Evolutionary conservation across 495 filamentous ascomycete species (phyloP).

Genomic region (Pseudoneurospora amorphoporcata): DNA sequence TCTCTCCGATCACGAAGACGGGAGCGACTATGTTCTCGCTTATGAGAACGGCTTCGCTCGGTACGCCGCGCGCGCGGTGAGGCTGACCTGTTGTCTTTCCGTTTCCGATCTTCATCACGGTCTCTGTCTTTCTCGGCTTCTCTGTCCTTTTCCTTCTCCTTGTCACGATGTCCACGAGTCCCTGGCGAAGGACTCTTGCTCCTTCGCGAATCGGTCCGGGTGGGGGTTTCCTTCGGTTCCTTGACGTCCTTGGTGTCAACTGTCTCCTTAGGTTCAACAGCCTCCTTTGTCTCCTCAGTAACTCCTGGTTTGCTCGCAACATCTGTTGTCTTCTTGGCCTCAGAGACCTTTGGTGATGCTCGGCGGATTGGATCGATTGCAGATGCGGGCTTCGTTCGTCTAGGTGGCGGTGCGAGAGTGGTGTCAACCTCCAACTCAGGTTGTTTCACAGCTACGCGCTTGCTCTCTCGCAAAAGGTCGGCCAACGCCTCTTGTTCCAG

Average conservation of each 20-base stretch:
- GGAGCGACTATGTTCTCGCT: constrained; percentile 15
- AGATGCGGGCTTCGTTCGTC: constrained; percentile 40
- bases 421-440: constrained; percentile 44
- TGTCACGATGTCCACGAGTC: constrained; percentile 22
- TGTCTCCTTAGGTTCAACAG: constrained; percentile 11
- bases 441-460: constrained; percentile 32
- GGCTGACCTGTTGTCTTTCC: constrained; percentile 13
- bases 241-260: constrained; percentile 19
- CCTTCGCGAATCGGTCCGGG: constrained; percentile 22
- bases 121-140: constrained; percentile 19
- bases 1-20: constrained; percentile 26
- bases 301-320: constrained; percentile 2
- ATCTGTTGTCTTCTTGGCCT: constrained; percentile 28
- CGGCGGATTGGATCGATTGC: constrained; percentile 44
- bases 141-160: constrained; percentile 21
- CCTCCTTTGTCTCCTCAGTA: constrained; percentile 13
- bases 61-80: constrained; percentile 14
- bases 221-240: constrained; percentile 12
- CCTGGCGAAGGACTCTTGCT: constrained; percentile 22
- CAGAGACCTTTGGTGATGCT: constrained; percentile 30
- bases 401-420: constrained; percentile 41
- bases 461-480: constrained; percentile 45
- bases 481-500: constrained; percentile 45
- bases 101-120: constrained; percentile 15
- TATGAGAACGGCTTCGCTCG: constrained; percentile 17